Evolutionary conservation across 106 monocot species (phyloP).

Genomic region (Xerophyta viscosa): DNA sequence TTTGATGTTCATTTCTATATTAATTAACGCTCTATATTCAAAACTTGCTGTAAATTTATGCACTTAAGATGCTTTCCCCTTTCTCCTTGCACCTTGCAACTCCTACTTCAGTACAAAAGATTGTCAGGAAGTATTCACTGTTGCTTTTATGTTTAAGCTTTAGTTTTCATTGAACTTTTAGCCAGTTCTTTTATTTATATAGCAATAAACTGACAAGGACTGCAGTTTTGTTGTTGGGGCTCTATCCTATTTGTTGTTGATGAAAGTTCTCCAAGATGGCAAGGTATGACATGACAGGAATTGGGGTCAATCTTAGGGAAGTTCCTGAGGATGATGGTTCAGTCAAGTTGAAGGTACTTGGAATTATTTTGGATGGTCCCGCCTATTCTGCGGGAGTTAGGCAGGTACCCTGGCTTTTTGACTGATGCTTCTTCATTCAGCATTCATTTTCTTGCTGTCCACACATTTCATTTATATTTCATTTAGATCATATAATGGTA

Average conservation of each 20-base stretch:
- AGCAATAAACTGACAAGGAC: conserved; percentile 17
- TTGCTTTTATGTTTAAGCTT: background rate
- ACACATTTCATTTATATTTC: too few species aligned
- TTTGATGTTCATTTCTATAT: too few species aligned
- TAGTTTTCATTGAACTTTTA: background rate
- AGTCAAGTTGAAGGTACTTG: conserved; percentile 77
- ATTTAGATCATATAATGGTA: too few species aligned
- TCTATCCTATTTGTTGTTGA: conserved; percentile 17
- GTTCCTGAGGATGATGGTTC: conserved; percentile 74
- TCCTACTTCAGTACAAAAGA: background rate
- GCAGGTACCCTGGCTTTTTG: conserved; percentile 77
- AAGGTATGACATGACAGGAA: conserved; percentile 85
- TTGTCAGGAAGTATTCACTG: background rate
- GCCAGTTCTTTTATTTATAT: background rate
- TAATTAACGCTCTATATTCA: too few species aligned
- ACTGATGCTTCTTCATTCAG: too few species aligned
- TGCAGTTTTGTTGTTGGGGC: conserved; percentile 21
- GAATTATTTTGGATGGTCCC: conserved; percentile 83
- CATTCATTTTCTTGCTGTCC: too few species aligned
- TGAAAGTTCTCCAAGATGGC: conserved; percentile 98
- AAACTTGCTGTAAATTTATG: background rate
- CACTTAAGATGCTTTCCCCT: background rate
- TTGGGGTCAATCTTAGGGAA: conserved; percentile 90
- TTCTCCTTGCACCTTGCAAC: background rate
- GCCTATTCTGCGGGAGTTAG: conserved; percentile 87